Evolutionary conservation across 2,329 filamentous ascomycete species (phyloP).

Genomic region (Cercospora canescens): DNA sequence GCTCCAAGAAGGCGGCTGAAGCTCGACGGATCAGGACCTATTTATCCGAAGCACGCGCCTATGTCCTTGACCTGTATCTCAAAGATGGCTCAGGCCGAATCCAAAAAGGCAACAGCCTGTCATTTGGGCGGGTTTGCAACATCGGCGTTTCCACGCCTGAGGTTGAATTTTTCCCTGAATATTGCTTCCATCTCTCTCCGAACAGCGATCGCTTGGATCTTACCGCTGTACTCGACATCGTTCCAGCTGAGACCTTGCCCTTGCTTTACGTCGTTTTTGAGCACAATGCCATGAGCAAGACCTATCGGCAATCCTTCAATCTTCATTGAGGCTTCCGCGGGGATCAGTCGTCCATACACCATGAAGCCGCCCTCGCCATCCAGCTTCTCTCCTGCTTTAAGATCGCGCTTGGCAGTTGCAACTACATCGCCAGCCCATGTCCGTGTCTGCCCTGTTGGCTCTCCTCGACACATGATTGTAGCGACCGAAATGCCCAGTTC

Average conservation of each 20-base stretch:
- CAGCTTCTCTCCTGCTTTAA: conserved; percentile 47
- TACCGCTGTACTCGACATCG: conserved; percentile 47
- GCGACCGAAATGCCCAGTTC: conserved; percentile 49
- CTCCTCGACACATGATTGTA: conserved; percentile 47
- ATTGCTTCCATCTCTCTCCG: conserved; percentile 48
- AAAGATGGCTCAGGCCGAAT: background rate
- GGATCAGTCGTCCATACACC: conserved; percentile 48
- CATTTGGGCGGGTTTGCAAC: conserved; percentile 1
- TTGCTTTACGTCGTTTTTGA: conserved; percentile 45
- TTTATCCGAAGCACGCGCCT: background rate
- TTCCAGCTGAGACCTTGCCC: conserved; percentile 46
- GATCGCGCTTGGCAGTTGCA: conserved; percentile 48
- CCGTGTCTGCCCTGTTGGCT: conserved; percentile 49
- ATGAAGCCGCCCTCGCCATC: conserved; percentile 50
- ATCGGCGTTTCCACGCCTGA: conserved; percentile 6
- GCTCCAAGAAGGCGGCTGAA: too few species aligned
- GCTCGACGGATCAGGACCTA: background rate
- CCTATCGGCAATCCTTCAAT: conserved; percentile 48
- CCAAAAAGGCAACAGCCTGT: background rate
- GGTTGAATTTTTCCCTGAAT: conserved; percentile 32
- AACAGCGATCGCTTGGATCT: conserved; percentile 42
- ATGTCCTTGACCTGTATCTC: background rate
- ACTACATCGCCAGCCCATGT: conserved; percentile 49
- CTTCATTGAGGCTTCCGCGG: conserved; percentile 41
- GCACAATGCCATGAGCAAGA: conserved; percentile 44